Percentiles rank a stretch among this genome's conserved stretches.
These are phyloP conservation scores for Parmales sp. DNA, from an alignment of 108 stramenopile genomes.

Conservation along the genomic window DNA sequence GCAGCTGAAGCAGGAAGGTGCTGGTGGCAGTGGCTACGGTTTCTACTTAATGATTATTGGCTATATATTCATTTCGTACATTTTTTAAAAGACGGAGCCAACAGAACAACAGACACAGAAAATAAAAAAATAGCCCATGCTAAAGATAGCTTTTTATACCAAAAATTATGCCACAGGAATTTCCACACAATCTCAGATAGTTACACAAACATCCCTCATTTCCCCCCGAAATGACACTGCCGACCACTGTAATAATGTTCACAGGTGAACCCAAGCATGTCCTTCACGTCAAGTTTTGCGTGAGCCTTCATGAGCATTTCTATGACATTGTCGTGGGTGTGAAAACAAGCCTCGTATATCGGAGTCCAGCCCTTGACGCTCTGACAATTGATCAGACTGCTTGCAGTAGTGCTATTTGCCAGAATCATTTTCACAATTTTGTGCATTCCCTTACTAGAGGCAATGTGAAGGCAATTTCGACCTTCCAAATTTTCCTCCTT, in stretches of 20 bases:
- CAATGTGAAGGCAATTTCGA: background rate
- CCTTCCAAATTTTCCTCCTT: constrained; percentile 7
- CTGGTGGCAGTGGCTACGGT: constrained; percentile 44
- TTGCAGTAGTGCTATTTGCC: too few relatives aligned
- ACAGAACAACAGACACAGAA: too few relatives aligned
- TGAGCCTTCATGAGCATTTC: constrained; percentile 1
- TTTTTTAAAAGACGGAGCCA: constrained; percentile 46
- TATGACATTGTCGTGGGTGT: constrained; percentile 1
- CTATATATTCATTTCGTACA: constrained; percentile 73
- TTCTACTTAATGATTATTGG: constrained; percentile 84
- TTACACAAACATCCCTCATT: too few relatives aligned
- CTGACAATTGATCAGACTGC: background rate
- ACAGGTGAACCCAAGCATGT: background rate
- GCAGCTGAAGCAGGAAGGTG: constrained; percentile 47
- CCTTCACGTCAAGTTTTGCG: background rate
- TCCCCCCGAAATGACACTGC: too few relatives aligned
- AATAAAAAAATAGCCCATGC: too few relatives aligned
- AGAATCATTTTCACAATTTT: constrained; percentile 6
- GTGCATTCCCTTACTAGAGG: constrained; percentile 4
- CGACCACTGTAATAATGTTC: too few relatives aligned
- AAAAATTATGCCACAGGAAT: too few relatives aligned
- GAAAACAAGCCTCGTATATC: background rate
- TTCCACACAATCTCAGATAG: too few relatives aligned
- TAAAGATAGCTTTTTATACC: too few relatives aligned
- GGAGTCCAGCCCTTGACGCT: background rate